These are phyloP conservation scores for Suhomyces coccinellae DNA, from an alignment of 1,139 yeast species.

Conservation along the genomic window DNA sequence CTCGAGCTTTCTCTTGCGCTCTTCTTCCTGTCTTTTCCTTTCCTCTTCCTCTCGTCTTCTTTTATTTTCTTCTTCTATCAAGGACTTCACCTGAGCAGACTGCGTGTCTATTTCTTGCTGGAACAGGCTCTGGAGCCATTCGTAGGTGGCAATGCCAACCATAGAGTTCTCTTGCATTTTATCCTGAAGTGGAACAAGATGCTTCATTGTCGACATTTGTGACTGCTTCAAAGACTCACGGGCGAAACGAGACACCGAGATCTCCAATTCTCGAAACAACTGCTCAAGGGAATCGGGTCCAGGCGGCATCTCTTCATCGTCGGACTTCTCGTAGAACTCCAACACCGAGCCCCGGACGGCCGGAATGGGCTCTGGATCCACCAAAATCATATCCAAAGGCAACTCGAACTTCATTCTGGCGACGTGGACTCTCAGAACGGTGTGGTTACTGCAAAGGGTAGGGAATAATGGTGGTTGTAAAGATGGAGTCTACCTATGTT, in stretches of 20 bases:
- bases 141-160: background rate
- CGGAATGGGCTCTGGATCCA: constrained; percentile 1
- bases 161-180: background rate
- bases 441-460: background rate
- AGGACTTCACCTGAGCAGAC: constrained; percentile 9
- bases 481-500: too few species aligned
- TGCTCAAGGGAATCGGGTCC: background rate
- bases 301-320: background rate
- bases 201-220: background rate
- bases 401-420: constrained; percentile 13
- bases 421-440: background rate
- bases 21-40: background rate
- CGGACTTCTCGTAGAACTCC: background rate
- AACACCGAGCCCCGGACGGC: background rate
- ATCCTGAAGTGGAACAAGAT: background rate
- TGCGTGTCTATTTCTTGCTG: constrained; percentile 4
- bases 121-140: background rate
- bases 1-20: background rate
- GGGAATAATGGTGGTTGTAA: background rate
- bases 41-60: constrained; percentile 6
- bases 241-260: background rate
- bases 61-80: constrained; percentile 10
- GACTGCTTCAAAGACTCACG: background rate
- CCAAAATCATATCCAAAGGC: constrained; percentile 12
- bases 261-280: constrained; percentile 3